Evolutionary conservation across 2,329 filamentous ascomycete species (phyloP), one percentile per base, ranked within the genome.

Genomic region (Pseudogymnoascus sp.): DNA sequence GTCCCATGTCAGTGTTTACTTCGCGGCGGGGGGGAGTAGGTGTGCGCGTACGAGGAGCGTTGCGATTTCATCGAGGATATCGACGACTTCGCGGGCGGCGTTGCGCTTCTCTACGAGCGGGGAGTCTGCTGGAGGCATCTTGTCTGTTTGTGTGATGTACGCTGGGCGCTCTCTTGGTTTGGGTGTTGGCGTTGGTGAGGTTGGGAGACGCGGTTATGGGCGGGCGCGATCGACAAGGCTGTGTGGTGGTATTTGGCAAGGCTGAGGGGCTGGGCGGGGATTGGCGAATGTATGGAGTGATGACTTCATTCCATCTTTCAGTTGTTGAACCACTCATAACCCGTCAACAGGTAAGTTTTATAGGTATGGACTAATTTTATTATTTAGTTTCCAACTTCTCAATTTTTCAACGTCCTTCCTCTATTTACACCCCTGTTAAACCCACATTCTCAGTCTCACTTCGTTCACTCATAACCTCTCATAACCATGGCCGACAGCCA

Each of bases 41-140:
- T 21, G 57, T 47, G 21, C 42, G 78, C 85, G 69, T 78, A 97
- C 93, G 68, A 99, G 82, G 62, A 99, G 88, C 45, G 90, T 95
- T 61, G 93, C 89, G 68, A 95, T 93, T 74, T 95, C 90, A 69
- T 91, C 86, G 31, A 92, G 82, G 59, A 93, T 91, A 73, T 92
- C 89, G 67, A 95, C 89, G 61, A 89, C 90, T 72, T 93, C 88
- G 69, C 91, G 87, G 16, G 90, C 90, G 26, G 89, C 89, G 69
- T 84, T 84, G 74, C 90, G 87, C 76, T 91, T 91, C 34, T 71
- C 69, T 61, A 68, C 67, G 65, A 86, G 83, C 64, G 72, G 77
- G 62, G 90, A 91, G n/a, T 65, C 60, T 65, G 70, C 70, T 66
- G 86, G 81, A 63, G 76, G 73, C 73, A 75, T 77, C 6, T 66